Conservation (phyloP, 1,139 yeast genomes). For the Scheffersomyces parashehatae region DNA sequence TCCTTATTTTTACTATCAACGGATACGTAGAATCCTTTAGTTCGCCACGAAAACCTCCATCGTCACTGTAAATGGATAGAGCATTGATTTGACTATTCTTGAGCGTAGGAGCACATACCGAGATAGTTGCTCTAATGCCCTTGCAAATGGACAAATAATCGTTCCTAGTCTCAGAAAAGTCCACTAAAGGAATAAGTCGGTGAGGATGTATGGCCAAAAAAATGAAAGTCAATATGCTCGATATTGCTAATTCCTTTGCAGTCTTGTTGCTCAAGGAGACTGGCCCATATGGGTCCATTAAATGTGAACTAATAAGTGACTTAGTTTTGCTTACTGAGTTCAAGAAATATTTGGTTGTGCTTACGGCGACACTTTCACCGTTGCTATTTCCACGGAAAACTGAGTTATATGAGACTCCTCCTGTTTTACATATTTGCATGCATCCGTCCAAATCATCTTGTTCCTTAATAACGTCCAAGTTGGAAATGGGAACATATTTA, state of each 20-base stretch:
- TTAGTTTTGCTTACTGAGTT: constrained; percentile 11
- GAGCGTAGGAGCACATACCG: constrained; percentile 3
- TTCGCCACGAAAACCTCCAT: background rate
- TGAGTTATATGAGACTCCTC: constrained; percentile 1
- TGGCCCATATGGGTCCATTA: constrained; percentile 1
- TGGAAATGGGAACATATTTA: constrained; percentile 19
- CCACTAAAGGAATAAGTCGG: constrained; percentile 27
- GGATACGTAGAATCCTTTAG: constrained; percentile 13
- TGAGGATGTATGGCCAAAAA: constrained; percentile 35
- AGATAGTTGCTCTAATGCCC: constrained; percentile 16
- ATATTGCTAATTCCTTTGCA: constrained; percentile 23
- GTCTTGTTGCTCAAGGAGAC: constrained; percentile 4
- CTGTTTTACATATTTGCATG: background rate
- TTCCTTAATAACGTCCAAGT: constrained; percentile 8
- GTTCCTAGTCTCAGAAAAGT: constrained; percentile 17
- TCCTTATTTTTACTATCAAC: constrained; percentile 15
- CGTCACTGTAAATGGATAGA: background rate
- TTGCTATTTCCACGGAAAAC: constrained; percentile 2
- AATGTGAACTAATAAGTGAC: background rate
- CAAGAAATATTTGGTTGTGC: constrained; percentile 20
- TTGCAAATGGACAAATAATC: constrained; percentile 22
- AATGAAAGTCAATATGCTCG: constrained; percentile 25
- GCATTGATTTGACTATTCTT: constrained; percentile 2
- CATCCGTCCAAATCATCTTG: constrained; percentile 1
- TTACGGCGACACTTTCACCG: too few relatives aligned